Conservation (phyloP, 306 rosid species). For the Dryas alaskensis region DNA sequence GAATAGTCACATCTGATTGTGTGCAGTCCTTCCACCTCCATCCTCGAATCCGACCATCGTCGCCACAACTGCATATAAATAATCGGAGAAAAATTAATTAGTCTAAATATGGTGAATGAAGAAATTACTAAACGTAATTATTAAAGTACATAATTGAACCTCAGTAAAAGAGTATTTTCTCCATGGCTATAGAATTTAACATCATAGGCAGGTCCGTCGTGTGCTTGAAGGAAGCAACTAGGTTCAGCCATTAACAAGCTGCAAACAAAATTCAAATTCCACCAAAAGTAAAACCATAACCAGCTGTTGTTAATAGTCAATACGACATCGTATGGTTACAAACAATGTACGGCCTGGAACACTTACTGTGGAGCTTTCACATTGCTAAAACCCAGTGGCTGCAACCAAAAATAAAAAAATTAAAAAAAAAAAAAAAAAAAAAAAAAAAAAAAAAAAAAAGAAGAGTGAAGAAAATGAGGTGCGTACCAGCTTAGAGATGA, state of each 20-base stretch:
- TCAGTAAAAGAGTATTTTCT: slow-evolving; percentile 60
- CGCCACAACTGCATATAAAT: slow-evolving; percentile 67
- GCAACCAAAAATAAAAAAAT: slow-evolving; percentile 27
- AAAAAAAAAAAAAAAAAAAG: neutral
- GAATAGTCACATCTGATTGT: slow-evolving; percentile 36
- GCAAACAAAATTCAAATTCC: slow-evolving; percentile 22
- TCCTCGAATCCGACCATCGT: slow-evolving; percentile 84
- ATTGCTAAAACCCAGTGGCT: slow-evolving; percentile 53
- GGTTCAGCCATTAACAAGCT: slow-evolving; percentile 66
- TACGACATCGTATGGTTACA: neutral
- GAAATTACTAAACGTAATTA: neutral
- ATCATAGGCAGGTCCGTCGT: slow-evolving; percentile 84
- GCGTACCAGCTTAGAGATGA: slow-evolving; percentile 57
- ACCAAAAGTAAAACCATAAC: slow-evolving; percentile 27
- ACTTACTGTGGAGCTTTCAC: slow-evolving; percentile 51
- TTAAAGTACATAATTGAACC: slow-evolving; percentile 38
- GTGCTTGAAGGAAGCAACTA: slow-evolving; percentile 62
- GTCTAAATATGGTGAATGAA: too few relatives aligned
- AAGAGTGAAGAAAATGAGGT: neutral
- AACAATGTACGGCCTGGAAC: neutral
- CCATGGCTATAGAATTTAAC: slow-evolving; percentile 66
- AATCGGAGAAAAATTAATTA: neutral
- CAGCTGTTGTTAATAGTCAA: slow-evolving; percentile 13
- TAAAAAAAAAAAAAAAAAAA: neutral
- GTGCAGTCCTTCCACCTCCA: slow-evolving; percentile 83